phyloP scores from a whole-genome alignment of 2,329 filamentous ascomycete genomes.

The Talaromyces atroroseus region DNA sequence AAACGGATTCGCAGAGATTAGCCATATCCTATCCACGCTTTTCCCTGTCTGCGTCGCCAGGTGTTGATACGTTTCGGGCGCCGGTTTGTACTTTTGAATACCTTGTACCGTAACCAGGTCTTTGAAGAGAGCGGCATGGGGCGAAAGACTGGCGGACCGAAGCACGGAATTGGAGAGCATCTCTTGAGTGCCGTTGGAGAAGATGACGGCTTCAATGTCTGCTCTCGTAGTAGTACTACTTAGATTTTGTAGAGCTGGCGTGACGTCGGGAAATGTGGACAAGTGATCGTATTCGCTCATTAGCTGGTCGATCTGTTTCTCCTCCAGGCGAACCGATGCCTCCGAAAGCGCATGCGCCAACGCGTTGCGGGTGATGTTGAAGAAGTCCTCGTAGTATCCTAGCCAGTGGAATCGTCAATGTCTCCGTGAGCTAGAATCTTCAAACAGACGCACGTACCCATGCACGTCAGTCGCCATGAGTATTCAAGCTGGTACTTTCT shows the following conservation, averaged over 20 bases:
- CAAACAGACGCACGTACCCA: slow-evolving; percentile 50
- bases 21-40: slow-evolving; percentile 53
- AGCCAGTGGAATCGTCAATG: not conserved
- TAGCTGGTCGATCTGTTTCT: slow-evolving; percentile 44
- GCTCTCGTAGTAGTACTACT: slow-evolving; percentile 30
- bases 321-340: slow-evolving; percentile 42
- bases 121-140: slow-evolving; percentile 46
- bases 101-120: slow-evolving; percentile 59
- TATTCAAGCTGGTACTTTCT: slow-evolving; percentile 70
- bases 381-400: slow-evolving; percentile 61
- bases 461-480: slow-evolving; percentile 69
- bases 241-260: slow-evolving; percentile 48
- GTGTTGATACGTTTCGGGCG: slow-evolving; percentile 56
- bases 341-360: slow-evolving; percentile 62
- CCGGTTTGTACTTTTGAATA: slow-evolving; percentile 59
- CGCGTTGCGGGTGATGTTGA: slow-evolving; percentile 56
- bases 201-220: slow-evolving; percentile 54
- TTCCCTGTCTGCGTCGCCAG: slow-evolving; percentile 50
- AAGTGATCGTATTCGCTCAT: slow-evolving; percentile 63
- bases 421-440: not conserved
- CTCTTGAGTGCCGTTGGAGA: slow-evolving; percentile 62
- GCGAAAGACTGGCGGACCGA: slow-evolving; percentile 51
- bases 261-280: slow-evolving; percentile 60
- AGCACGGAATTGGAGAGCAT: slow-evolving; percentile 60
- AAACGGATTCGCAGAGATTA: slow-evolving; percentile 69